phyloP scores from a whole-genome alignment of 2,329 filamentous ascomycete species.

The Epicoccum nigrum region DNA sequence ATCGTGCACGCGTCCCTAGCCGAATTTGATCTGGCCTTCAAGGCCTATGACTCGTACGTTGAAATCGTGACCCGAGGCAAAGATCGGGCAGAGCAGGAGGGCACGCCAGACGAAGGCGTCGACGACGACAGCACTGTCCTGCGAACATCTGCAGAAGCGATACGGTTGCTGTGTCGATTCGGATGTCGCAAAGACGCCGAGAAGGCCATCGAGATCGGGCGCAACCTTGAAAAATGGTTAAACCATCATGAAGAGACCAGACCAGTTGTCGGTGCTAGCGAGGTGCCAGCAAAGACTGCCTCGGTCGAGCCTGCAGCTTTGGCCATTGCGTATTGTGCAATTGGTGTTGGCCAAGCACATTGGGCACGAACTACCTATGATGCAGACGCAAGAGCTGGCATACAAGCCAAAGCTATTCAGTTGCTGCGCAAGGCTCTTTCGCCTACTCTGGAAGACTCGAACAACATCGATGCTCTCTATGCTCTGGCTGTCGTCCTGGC shows the following conservation, averaged over 20 bases:
- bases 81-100: slow-evolving; percentile 76
- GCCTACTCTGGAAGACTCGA: slow-evolving; percentile 67
- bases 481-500: slow-evolving; percentile 84
- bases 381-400: slow-evolving; percentile 69
- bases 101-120: slow-evolving; percentile 71
- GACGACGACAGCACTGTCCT: slow-evolving; percentile 81
- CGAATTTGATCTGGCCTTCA: slow-evolving; percentile 90
- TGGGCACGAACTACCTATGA: slow-evolving; percentile 86
- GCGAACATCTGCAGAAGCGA: slow-evolving; percentile 78
- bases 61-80: slow-evolving; percentile 87
- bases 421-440: slow-evolving; percentile 76
- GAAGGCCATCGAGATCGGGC: slow-evolving; percentile 74
- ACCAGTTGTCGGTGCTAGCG: slow-evolving; percentile 32
- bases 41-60: slow-evolving; percentile 89
- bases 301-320: slow-evolving; percentile 65
- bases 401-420: slow-evolving; percentile 78
- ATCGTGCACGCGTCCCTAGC: slow-evolving; percentile 84
- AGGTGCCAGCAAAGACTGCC: slow-evolving; percentile 41
- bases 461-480: slow-evolving; percentile 79
- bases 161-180: slow-evolving; percentile 81
- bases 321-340: slow-evolving; percentile 74
- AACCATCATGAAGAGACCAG: slow-evolving; percentile 56
- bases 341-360: slow-evolving; percentile 83
- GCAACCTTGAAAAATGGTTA: slow-evolving; percentile 76
- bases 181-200: slow-evolving; percentile 76